Evolutionary conservation across 495 filamentous ascomycete genomes (phyloP), one percentile per base, ranked within the genome.

Genomic region (Trichoderma virens): DNA sequence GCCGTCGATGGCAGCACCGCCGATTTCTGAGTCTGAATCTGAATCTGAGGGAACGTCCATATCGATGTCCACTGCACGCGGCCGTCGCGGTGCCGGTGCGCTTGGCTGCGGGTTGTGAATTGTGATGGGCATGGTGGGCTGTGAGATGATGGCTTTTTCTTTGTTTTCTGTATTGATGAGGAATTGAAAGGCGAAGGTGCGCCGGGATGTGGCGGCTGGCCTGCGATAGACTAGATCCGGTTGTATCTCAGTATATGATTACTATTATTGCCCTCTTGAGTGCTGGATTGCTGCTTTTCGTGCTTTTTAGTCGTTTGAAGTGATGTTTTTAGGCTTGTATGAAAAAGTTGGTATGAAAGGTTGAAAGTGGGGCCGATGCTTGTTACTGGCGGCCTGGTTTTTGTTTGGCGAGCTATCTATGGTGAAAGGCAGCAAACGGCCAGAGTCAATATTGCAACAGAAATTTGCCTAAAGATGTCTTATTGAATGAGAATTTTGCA

Each of bases 71-170:
- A 62, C 74, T 70, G 66, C 66, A 62, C 64, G 72, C 65, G 64
- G 68, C 61, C 63, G 72, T 67, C 66, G 69, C 56, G 60, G 62
- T 64, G 60, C 35, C 63, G 64, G 66, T 61, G 16, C 38, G 18
- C 14, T 16, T 13, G 70, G 79, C 68, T 82, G 80, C 30, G 90
- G 91, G 2, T 87, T 76, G n/a, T 86, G 77, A 67, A 94, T 93
- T 27, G 88, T 90, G 68, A 94, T 91, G 47, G 90, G 84, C 91
- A 96, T 96, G 66, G 62, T 79, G 54, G 65, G 51, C 23, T 28
- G 41, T 56, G 23, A 14, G 51, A 56, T 56, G 23, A 14, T 11
- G 23, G 23, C 13, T 28, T 30, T 5, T 30, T 56, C 30, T 56
- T 30, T 16, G 9, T 56, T 51, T 25, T 5, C 7, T 8, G n/a